Percentiles rank a stretch among this genome's conserved stretches.
Conservation (phyloP, 805 yeast species). For the Lachancea fermentati region DNA sequence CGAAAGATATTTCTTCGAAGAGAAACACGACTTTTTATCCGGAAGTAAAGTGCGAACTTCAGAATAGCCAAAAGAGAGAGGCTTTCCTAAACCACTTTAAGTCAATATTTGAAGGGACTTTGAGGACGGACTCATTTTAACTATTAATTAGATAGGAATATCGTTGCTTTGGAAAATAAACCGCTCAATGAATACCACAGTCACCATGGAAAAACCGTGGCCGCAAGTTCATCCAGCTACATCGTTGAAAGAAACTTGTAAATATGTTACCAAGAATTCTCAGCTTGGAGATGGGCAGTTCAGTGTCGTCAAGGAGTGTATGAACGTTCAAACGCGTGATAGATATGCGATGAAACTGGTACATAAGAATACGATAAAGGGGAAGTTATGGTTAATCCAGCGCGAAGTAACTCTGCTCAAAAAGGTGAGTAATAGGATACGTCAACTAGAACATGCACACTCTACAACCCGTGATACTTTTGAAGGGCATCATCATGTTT, state of each 20-base stretch:
- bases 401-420: slow-evolving; percentile 54
- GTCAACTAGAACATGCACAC: slow-evolving; percentile 28
- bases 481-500: slow-evolving; percentile 42
- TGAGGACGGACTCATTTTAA: no score
- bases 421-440: slow-evolving; percentile 19
- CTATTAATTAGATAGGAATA: not conserved
- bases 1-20: not conserved
- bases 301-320: slow-evolving; percentile 47
- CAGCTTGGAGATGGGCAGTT: slow-evolving; percentile 44
- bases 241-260: slow-evolving; percentile 14
- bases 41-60: not conserved
- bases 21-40: not conserved
- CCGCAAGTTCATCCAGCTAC: slow-evolving; percentile 3
- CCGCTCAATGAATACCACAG: not conserved
- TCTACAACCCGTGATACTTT: slow-evolving; percentile 15
- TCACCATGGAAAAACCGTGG: slow-evolving; percentile 1
- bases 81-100: not conserved
- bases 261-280: slow-evolving; percentile 24
- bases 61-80: not conserved
- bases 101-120: no score
- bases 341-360: slow-evolving; percentile 45
- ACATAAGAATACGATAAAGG: slow-evolving; percentile 24
- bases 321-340: slow-evolving; percentile 35
- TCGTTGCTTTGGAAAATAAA: not conserved
- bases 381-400: slow-evolving; percentile 39